A percentile compares a stretch with the other conserved stretches of the same genome.
phyloP scores from a whole-genome alignment of 768 basidiomycete species.

The Podaxis sp. region DNA sequence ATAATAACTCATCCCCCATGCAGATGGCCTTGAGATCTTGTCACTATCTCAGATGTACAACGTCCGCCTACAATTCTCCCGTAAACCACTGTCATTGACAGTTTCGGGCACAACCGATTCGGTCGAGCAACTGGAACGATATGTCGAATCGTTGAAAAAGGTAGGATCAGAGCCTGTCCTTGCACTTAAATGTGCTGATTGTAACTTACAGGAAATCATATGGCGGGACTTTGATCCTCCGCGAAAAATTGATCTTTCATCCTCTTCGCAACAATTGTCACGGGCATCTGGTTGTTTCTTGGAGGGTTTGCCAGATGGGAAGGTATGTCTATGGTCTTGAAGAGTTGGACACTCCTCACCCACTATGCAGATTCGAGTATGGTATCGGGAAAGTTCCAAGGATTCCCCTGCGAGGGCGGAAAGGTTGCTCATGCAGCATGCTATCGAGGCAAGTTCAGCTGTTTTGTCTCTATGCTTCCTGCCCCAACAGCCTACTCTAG shows the following conservation, averaged over 20 bases:
- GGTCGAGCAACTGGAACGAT: constrained; percentile 41
- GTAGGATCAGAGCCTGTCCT: constrained; percentile 28
- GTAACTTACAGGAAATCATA: constrained; percentile 31
- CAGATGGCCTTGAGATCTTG: constrained; percentile 64
- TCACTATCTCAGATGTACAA: constrained; percentile 55
- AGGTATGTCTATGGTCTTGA: constrained; percentile 28
- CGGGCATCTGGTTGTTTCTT: constrained; percentile 60
- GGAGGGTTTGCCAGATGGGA: constrained; percentile 45
- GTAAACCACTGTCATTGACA: constrained; percentile 52
- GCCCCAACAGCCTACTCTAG: constrained; percentile 4
- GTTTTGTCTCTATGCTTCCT: not conserved
- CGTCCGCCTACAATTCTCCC: constrained; percentile 55
- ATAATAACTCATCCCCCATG: not conserved
- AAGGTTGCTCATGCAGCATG: constrained; percentile 47
- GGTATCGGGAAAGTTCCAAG: constrained; percentile 37
- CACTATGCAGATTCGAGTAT: constrained; percentile 46
- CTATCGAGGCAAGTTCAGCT: constrained; percentile 41
- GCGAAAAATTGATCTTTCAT: constrained; percentile 32
- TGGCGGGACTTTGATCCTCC: constrained; percentile 40
- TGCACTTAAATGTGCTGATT: not conserved
- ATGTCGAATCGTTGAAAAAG: constrained; percentile 44
- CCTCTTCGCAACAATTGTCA: constrained; percentile 61
- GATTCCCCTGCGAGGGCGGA: constrained; percentile 39
- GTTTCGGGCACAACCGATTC: constrained; percentile 55
- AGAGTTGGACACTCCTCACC: not conserved